Conservation (phyloP, 441 rosid genomes). For the Flueggea neowawraea region DNA sequence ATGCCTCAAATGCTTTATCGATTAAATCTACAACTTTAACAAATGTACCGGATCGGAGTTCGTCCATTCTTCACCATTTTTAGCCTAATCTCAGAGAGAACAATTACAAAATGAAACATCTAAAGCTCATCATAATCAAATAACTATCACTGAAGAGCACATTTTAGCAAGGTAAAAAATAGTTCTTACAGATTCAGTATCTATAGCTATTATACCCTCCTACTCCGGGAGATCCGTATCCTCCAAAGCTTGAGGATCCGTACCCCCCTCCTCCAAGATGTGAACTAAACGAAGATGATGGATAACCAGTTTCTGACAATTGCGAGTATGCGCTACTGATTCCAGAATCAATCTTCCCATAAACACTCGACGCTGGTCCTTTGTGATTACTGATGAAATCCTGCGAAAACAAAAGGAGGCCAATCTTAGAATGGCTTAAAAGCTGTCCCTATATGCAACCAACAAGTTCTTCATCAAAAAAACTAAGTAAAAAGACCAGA, state of each 20-base stretch:
- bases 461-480: background rate
- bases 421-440: background rate
- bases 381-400: conserved; percentile 37
- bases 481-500: too few species aligned
- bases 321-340: conserved; percentile 32
- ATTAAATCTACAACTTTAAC: too few species aligned
- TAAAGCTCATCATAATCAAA: too few species aligned
- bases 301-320: conserved; percentile 29
- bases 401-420: conserved; percentile 16
- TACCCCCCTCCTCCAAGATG: conserved; percentile 35
- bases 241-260: conserved; percentile 37
- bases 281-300: conserved; percentile 31
- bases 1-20: too few species aligned
- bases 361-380: conserved; percentile 32
- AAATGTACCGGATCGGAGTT: too few species aligned
- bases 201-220: conserved; percentile 36
- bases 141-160: too few species aligned
- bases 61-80: too few species aligned
- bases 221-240: conserved; percentile 27
- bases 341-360: conserved; percentile 39
- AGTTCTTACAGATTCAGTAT: conserved; percentile 21
- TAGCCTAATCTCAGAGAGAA: too few species aligned
- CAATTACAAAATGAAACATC: too few species aligned
- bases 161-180: background rate
- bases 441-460: background rate